Percentiles rank a stretch among this genome's conserved stretches.
Conservation (phyloP, 345 rosid species). For the Sapria himalayana region DNA sequence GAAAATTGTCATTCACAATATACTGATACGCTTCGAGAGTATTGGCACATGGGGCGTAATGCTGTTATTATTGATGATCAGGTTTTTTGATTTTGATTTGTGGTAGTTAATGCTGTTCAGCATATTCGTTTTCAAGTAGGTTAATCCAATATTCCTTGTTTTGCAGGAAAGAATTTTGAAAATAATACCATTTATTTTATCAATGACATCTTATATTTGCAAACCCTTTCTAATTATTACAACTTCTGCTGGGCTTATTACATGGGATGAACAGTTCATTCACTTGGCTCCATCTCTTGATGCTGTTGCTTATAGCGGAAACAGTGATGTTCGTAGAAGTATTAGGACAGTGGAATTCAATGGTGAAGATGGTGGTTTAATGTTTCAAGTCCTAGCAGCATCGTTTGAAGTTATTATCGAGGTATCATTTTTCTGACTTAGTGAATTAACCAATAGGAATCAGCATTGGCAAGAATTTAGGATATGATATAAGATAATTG, state of each 20-base stretch:
- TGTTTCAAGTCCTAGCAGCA: conserved; percentile 31
- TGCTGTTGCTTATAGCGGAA: conserved; percentile 27
- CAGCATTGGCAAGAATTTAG: too few species aligned
- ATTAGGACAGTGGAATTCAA: conserved; percentile 25
- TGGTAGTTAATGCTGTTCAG: neutral
- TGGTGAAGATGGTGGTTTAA: conserved; percentile 16
- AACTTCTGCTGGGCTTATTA: conserved; percentile 14
- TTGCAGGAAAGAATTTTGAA: conserved; percentile 27
- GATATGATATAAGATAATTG: too few species aligned
- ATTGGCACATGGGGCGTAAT: conserved; percentile 16
- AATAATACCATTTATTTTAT: conserved; percentile 19
- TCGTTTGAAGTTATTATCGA: conserved; percentile 23
- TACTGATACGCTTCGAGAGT: conserved; percentile 12
- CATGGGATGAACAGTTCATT: conserved; percentile 29
- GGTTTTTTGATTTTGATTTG: conserved; percentile 9
- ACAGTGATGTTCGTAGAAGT: conserved; percentile 14
- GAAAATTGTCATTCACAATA: conserved; percentile 9
- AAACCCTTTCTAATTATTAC: conserved; percentile 31
- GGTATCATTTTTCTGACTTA: conserved; percentile 14
- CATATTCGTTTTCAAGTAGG: conserved; percentile 2
- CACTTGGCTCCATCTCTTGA: conserved; percentile 17
- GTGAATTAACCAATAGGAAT: neutral
- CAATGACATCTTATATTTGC: conserved; percentile 11
- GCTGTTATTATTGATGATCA: conserved; percentile 24
- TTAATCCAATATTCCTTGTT: conserved; percentile 6